A percentile compares a stretch with the other conserved stretches of the same genome.
phyloP scores from a whole-genome alignment of 495 filamentous ascomycete species.

The Chaetomium tenue region DNA sequence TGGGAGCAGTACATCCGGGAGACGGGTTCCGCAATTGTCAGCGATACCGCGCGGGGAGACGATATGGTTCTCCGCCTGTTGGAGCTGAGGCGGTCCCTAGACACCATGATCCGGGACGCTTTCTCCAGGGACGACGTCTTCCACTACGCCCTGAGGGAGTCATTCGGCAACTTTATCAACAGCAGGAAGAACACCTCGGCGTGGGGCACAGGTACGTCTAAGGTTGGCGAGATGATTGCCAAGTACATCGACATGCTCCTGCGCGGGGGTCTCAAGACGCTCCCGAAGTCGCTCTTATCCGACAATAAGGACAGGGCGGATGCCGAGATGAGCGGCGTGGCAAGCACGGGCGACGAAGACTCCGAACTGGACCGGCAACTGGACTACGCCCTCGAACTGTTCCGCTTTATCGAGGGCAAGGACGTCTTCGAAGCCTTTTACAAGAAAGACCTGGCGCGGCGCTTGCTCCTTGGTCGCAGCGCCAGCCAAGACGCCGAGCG shows the following conservation, averaged over 20 bases:
- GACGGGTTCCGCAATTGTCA: conserved; percentile 74
- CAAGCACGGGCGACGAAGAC: conserved; percentile 74
- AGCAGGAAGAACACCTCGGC: conserved; percentile 64
- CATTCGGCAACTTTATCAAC: conserved; percentile 90
- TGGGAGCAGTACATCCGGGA: conserved; percentile 77
- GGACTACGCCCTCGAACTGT: conserved; percentile 87
- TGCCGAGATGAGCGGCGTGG: conserved; percentile 54
- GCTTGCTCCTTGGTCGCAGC: conserved; percentile 84
- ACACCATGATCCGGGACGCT: conserved; percentile 66
- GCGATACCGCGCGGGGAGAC: conserved; percentile 69
- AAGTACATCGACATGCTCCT: conserved; percentile 93
- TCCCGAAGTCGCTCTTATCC: conserved; percentile 58
- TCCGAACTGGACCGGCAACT: conserved; percentile 84
- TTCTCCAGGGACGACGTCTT: conserved; percentile 74
- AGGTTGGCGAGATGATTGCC: conserved; percentile 97
- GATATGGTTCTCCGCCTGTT: conserved; percentile 88
- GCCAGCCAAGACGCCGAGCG: conserved; percentile 93
- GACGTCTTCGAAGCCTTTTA: conserved; percentile 98
- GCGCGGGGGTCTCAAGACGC: conserved; percentile 77
- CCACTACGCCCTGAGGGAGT: conserved; percentile 71
- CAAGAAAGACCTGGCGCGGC: conserved; percentile 89
- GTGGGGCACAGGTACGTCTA: conserved; percentile 79
- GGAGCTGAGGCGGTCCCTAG: conserved; percentile 75
- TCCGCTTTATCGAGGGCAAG: conserved; percentile 95
- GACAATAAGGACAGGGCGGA: conserved; percentile 50